Evolutionary conservation across 116 monocot genomes (phyloP).

Genomic region (Cymodocea nodosa): DNA sequence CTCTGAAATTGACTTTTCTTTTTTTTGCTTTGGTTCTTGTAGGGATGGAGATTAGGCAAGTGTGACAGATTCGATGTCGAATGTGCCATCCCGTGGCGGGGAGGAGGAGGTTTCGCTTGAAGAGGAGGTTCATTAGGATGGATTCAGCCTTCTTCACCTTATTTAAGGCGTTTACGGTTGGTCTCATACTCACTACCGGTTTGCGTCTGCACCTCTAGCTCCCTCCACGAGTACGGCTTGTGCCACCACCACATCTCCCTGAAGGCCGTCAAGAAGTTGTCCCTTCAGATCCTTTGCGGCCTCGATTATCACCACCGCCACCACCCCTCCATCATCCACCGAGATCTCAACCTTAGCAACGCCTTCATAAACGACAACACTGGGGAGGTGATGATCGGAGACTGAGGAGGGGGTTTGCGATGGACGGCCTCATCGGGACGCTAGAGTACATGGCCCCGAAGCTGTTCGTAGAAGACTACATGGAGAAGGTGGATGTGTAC

Average conservation of each 20-base stretch:
- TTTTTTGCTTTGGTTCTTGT: no score
- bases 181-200: no score
- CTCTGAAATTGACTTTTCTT: no score
- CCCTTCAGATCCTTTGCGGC: slow-evolving; percentile 57
- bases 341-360: slow-evolving; percentile 91
- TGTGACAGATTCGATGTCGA: no score
- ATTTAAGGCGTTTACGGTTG: no score
- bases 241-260: slow-evolving; percentile 51
- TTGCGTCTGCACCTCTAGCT: slow-evolving; percentile 78
- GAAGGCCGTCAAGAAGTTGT: slow-evolving; percentile 83
- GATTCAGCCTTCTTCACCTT: no score
- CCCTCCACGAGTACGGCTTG: slow-evolving; percentile 47
- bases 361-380: slow-evolving; percentile 73
- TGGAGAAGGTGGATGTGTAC: slow-evolving; percentile 72
- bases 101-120: no score
- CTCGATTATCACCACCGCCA: slow-evolving; percentile 66
- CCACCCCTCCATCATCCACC: slow-evolving; percentile 84
- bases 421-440: slow-evolving; percentile 50
- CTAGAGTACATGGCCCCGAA: slow-evolving; percentile 86
- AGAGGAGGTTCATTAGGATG: no score
- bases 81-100: no score
- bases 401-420: slow-evolving; percentile 26
- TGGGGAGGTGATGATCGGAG: slow-evolving; percentile 64
- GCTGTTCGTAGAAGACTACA: slow-evolving; percentile 64
- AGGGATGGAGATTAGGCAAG: no score